Conservation (phyloP, 805 yeast species). For the Wickerhamiella sergipiensis region DNA sequence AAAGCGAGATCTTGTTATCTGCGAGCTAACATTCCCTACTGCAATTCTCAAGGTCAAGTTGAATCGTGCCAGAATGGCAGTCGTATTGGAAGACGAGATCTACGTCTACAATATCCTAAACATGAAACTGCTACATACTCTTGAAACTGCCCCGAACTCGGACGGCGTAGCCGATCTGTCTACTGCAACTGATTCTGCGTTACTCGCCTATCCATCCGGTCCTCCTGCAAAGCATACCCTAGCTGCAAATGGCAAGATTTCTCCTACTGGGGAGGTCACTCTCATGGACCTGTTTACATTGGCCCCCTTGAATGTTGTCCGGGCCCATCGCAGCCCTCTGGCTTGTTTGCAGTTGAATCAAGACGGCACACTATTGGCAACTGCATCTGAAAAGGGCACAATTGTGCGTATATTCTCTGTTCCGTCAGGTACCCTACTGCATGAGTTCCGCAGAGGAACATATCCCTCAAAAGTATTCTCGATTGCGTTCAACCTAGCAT, state of each 20-base stretch:
- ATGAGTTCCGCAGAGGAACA: constrained; percentile 73
- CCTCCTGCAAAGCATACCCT: constrained; percentile 17
- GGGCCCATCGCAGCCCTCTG: constrained; percentile 72
- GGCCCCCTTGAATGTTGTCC: constrained; percentile 66
- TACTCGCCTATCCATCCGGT: constrained; percentile 42
- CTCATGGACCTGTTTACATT: constrained; percentile 64
- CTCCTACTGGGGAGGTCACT: constrained; percentile 48
- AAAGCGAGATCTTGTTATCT: constrained; percentile 44
- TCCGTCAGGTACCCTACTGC: constrained; percentile 37
- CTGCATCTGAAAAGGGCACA: constrained; percentile 85
- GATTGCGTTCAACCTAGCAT: constrained; percentile 58
- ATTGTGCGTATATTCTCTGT: constrained; percentile 71
- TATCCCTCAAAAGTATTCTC: constrained; percentile 73
- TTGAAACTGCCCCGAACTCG: constrained; percentile 42
- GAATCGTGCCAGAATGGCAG: constrained; percentile 71
- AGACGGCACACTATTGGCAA: constrained; percentile 72
- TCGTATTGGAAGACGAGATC: constrained; percentile 66
- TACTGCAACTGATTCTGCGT: constrained; percentile 2
- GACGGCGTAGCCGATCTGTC: constrained; percentile 25
- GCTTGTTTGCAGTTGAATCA: constrained; percentile 54
- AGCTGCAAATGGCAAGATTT: constrained; percentile 10
- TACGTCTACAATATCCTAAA: constrained; percentile 83
- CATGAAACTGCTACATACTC: constrained; percentile 64
- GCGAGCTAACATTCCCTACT: constrained; percentile 80
- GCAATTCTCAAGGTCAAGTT: constrained; percentile 56